Conservation (phyloP, 2,329 filamentous ascomycete genomes). For the Geosmithia putterillii region DNA sequence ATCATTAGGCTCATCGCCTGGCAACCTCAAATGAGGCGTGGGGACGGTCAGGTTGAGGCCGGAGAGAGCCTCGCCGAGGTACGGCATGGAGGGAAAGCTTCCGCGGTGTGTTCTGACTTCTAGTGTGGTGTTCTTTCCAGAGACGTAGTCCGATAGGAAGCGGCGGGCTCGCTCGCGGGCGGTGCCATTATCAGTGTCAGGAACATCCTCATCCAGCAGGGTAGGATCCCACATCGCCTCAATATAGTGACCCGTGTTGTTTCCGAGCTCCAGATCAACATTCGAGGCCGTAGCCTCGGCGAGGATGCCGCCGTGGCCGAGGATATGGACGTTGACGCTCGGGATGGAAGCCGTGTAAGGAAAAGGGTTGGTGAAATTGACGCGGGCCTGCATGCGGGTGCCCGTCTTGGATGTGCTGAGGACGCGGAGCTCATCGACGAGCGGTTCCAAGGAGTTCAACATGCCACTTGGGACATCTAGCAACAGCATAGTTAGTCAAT, state of each 20-base stretch:
- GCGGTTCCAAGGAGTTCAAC: conserved; percentile 39
- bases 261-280: conserved; percentile 51
- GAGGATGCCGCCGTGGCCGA: conserved; percentile 61
- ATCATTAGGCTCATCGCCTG: conserved; percentile 24
- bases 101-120: conserved; percentile 58
- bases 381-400: conserved; percentile 54
- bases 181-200: conserved; percentile 12
- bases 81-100: conserved; percentile 63
- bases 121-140: conserved; percentile 74
- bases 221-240: conserved; percentile 64
- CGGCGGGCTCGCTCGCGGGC: conserved; percentile 54
- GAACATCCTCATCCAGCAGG: conserved; percentile 39
- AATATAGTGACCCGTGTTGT: conserved; percentile 58
- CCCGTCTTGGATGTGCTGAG: conserved; percentile 59
- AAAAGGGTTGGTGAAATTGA: conserved; percentile 87
- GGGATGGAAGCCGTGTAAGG: conserved; percentile 75
- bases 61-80: conserved; percentile 61
- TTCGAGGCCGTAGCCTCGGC: conserved; percentile 61
- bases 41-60: conserved; percentile 58
- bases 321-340: conserved; percentile 62
- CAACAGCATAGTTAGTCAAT: conserved; percentile 1
- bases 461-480: conserved; percentile 47
- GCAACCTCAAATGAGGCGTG: conserved; percentile 53
- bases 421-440: conserved; percentile 60
- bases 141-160: conserved; percentile 75